Evolutionary conservation across 2,329 filamentous ascomycete species (phyloP).

Genomic region (Colletotrichum spinosum): DNA sequence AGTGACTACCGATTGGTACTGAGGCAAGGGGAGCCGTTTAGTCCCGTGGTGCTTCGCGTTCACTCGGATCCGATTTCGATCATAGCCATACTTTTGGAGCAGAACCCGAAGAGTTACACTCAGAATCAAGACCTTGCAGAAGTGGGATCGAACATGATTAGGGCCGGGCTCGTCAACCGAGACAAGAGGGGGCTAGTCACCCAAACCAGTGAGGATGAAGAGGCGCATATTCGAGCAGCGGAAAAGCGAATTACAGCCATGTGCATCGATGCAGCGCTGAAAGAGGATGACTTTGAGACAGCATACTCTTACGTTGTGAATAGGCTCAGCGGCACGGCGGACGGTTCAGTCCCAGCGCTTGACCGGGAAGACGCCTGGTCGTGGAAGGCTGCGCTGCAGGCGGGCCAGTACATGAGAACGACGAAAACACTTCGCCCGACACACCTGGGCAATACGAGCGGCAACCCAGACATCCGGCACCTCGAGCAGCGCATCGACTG

Average conservation of each 20-base stretch:
- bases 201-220: constrained; percentile 41
- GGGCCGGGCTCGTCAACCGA: constrained; percentile 62
- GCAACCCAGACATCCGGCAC: constrained; percentile 74
- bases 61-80: constrained; percentile 81
- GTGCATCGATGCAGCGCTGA: constrained; percentile 82
- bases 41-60: constrained; percentile 81
- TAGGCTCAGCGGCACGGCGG: constrained; percentile 62
- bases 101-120: constrained; percentile 80
- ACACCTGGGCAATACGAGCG: constrained; percentile 69
- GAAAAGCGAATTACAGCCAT: constrained; percentile 80
- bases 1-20: constrained; percentile 82
- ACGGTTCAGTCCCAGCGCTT: constrained; percentile 41
- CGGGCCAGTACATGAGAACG: constrained; percentile 78
- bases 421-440: constrained; percentile 65
- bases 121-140: constrained; percentile 78
- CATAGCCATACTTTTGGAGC: constrained; percentile 78
- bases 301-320: constrained; percentile 87
- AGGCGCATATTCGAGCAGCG: constrained; percentile 48
- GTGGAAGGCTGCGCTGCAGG: constrained; percentile 82
- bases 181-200: constrained; percentile 43
- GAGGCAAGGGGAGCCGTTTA: constrained; percentile 84
- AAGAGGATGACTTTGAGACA: constrained; percentile 85
- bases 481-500: constrained; percentile 87
- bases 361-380: constrained; percentile 71
- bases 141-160: constrained; percentile 75